These are phyloP conservation scores for Hanseniaspora pseudoguilliermondii DNA, from an alignment of 805 yeast species.

Conservation along the genomic window DNA sequence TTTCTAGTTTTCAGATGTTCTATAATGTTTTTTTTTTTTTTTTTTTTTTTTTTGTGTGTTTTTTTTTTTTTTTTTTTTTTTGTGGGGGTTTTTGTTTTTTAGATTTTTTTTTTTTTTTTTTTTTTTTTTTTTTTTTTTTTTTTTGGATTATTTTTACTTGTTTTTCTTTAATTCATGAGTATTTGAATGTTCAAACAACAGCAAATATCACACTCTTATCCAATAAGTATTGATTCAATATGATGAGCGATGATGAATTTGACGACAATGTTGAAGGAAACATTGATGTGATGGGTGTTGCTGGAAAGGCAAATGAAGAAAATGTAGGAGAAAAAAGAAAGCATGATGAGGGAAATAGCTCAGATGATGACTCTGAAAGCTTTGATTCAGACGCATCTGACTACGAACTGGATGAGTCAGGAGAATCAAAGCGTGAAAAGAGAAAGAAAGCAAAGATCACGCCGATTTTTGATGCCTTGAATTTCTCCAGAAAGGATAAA, in stretches of 20 bases:
- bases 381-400: constrained; percentile 15
- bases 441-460: constrained; percentile 20
- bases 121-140: neutral
- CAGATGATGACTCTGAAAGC: constrained; percentile 14
- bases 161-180: neutral
- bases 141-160: neutral
- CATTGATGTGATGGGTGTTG: constrained; percentile 15
- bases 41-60: neutral
- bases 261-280: constrained; percentile 27
- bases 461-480: constrained; percentile 44
- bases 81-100: neutral
- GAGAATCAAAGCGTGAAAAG: constrained; percentile 18
- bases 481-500: constrained; percentile 63
- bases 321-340: constrained; percentile 19
- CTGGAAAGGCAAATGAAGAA: neutral
- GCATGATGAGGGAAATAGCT: constrained; percentile 16
- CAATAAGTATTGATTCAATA: neutral
- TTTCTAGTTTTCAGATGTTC: neutral
- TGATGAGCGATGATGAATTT: constrained; percentile 22
- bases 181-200: no score
- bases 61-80: neutral
- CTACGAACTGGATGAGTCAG: constrained; percentile 2
- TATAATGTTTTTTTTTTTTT: neutral
- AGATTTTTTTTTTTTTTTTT: neutral
- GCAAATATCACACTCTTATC: no score